phyloP scores from a whole-genome alignment of 164 flowering plant genomes.

The Kalanchoe fedtschenkoi region DNA sequence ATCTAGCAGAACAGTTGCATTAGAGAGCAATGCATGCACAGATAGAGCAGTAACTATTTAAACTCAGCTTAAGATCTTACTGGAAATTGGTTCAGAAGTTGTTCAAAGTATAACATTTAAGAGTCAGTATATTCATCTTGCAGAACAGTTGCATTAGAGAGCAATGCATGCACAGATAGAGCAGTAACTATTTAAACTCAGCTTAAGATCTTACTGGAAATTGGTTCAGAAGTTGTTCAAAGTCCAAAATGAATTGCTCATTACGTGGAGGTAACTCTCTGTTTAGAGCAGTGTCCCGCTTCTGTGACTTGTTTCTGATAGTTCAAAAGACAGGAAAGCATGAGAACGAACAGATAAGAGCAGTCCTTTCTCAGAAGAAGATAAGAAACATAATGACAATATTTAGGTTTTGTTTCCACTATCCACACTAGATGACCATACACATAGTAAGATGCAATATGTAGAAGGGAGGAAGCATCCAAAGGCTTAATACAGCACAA shows the following conservation, averaged over 20 bases:
- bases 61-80: conserved; percentile 27
- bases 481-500: too few relatives aligned
- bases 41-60: background rate
- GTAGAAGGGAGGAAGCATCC: too few relatives aligned
- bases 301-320: conserved; percentile 75
- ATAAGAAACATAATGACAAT: background rate
- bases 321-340: background rate
- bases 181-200: background rate
- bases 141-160: background rate
- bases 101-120: too few relatives aligned
- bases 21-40: background rate
- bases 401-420: too few relatives aligned
- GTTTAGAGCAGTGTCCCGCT: conserved; percentile 71
- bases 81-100: conserved; percentile 56
- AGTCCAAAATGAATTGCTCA: conserved; percentile 80
- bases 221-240: conserved; percentile 66
- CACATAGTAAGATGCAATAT: too few relatives aligned
- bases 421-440: too few relatives aligned
- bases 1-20: background rate
- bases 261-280: conserved; percentile 86
- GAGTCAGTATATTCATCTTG: too few relatives aligned
- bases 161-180: background rate
- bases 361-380: background rate
- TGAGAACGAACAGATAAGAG: background rate
- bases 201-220: conserved; percentile 44